Base-by-base conservation (phyloP, 371 early-diverging fungal genomes). In the Apophysomyces sp. region DNA sequence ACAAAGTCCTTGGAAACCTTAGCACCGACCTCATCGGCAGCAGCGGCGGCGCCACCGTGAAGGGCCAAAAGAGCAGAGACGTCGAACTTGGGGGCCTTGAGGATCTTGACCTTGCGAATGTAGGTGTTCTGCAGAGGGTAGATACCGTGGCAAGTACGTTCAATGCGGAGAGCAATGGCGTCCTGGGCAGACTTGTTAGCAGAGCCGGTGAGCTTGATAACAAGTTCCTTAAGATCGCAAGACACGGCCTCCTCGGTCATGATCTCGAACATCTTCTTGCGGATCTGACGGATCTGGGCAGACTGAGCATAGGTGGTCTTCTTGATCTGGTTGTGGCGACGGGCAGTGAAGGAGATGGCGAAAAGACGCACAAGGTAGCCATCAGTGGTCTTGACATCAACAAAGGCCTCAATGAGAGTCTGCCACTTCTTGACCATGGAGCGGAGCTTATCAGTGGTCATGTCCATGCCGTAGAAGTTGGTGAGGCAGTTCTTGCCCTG, bases 381-480 rank as follows among this genome's bases (percentile, higher is more conserved):
- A 86, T 99, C 99, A 73, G 97, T 97, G 82, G 99, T 99, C 91
- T 97, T 98, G 86, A 99, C 94, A 81, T 99, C 99, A 54, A 95
- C 90, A 83, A 92, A 89, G 66, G 98, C 98, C 86, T 99, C 99
- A 62, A 99, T 97, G 62, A 99, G 87, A 66, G 99, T 89, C 89
- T 98, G 99, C 99, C 99, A 99, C 92, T 99, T 99, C 93, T 96
- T 97, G 84, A 99, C 95, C 84, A 99, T 89, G 76, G 98, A 98
- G 75, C 98, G 93, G 82, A 98, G 90, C 92, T 99, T 99, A 89
- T 99, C 99, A 61, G 97, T 92, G 76, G 99, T 98, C 86, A 99
- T 92, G 82, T 96, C 95, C 99, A 99, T 99, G 69, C 99, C 95
- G 94, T 99, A 91, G 91, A 99, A 99, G 90, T 95, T 95, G 90